Evolutionary conservation across 768 basidiomycete genomes (phyloP), one percentile per base, ranked within the genome.

Genomic region (Podaxis sp.): DNA sequence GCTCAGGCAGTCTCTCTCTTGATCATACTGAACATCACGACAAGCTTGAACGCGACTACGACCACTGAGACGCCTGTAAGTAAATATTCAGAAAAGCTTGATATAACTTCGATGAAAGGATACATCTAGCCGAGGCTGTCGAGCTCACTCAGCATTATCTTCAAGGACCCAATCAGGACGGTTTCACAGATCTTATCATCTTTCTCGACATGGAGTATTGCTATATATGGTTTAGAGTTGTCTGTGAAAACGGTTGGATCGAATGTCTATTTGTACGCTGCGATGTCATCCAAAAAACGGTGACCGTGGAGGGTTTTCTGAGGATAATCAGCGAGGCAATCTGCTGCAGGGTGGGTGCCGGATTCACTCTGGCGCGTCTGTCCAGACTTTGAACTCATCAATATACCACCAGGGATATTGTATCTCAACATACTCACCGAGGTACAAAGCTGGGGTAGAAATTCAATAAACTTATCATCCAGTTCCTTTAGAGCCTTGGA

Each of bases 1-100:
- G 82, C 82, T 60, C 75, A 76, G 60, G 85, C 80, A 58, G 86
- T 85, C 26, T 82, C 81, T 20, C 79, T 71, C 22, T 83, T 73
- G 2, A 78, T 79, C 58, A 80, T 59, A 58, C 84, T 82, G 37
- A 85, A 71, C 17, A 77, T 77, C 28, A 82, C 75, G 3, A 82
- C 82, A 0, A 81, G 72, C 38, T 79, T 75, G 70, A 86, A 86
- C 1, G 83, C 83, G 8, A 76, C 67, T 13, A 84, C 80, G 26
- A 77, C 82, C 51, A 82, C 84, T 74, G 10, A n/a, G 5, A 22
- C n/a, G 73, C 48, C 73, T 64, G 1, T 70, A 67, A 58, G 74
- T 68, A 22, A 76, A 74, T 63, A 74, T 74, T 60, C 65, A 41
- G 10, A 41, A 41, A 41, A 41, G 12, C 13, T 41, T 12, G 40